Evolutionary conservation across 345 rosid species (phyloP).

Genomic region (Syzygium oleosum): DNA sequence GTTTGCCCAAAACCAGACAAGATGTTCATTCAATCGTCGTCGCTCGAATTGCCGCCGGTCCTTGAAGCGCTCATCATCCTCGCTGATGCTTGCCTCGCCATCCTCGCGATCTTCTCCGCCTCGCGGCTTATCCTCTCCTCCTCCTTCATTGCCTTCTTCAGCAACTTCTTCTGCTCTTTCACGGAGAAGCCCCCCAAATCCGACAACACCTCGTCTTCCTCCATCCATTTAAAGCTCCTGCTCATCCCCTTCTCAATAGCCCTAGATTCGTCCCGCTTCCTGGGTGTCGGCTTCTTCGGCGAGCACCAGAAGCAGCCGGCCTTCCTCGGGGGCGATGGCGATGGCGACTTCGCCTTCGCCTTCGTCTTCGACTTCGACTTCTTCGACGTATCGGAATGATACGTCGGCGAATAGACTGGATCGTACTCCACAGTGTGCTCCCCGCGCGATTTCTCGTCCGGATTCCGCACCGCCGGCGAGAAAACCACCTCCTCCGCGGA

Average conservation of each 20-base stretch:
- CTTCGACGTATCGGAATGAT: constrained; percentile 15
- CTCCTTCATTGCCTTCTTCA: constrained; percentile 57
- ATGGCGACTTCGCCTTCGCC: neutral
- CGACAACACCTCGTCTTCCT: constrained; percentile 28
- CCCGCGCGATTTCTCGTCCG: constrained; percentile 3
- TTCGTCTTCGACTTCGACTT: neutral
- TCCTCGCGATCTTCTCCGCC: constrained; percentile 58
- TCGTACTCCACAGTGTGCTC: neutral
- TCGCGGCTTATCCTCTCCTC: constrained; percentile 53
- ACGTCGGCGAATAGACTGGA: neutral
- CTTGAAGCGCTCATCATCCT: constrained; percentile 10
- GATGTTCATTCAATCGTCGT: neutral
- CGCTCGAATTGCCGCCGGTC: neutral
- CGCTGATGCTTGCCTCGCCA: constrained; percentile 58
- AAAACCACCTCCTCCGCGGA: constrained; percentile 2
- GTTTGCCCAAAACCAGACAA: neutral
- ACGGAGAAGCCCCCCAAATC: constrained; percentile 42
- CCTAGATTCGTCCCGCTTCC: constrained; percentile 15
- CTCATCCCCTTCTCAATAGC: constrained; percentile 6
- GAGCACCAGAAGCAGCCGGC: constrained; percentile 65
- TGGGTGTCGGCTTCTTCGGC: constrained; percentile 22
- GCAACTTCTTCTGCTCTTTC: constrained; percentile 42
- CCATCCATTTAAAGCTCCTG: constrained; percentile 22
- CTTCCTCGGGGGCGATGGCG: constrained; percentile 46
- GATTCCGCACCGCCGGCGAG: constrained; percentile 6